phyloP scores from a whole-genome alignment of 345 rosid species.

The Sisymbrium altissimum region DNA sequence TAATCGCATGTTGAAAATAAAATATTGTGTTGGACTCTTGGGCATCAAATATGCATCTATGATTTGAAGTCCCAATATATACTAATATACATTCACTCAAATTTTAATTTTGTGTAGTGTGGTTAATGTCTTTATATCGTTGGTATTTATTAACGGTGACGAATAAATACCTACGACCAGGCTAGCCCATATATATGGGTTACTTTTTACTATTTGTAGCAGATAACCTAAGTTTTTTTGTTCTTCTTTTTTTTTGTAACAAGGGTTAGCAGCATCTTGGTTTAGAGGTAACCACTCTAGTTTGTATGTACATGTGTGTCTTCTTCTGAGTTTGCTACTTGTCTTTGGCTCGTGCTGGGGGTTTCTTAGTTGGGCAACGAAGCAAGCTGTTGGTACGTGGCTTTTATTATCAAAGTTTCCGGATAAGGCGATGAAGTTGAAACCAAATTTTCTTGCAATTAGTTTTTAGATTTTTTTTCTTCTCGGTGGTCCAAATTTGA shows the following conservation, averaged over 20 bases:
- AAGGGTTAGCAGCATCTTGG: too few relatives aligned
- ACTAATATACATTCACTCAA: too few relatives aligned
- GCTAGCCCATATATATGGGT: neutral
- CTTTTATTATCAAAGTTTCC: neutral
- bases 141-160: too few relatives aligned
- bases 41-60: neutral
- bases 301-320: neutral
- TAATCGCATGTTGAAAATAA: neutral
- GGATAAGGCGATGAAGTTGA: neutral
- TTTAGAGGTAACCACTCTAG: neutral
- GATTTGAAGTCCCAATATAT: neutral
- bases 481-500: neutral
- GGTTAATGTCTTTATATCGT: too few relatives aligned
- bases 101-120: too few relatives aligned
- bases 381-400: conserved; percentile 6
- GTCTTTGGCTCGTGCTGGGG: neutral
- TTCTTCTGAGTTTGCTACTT: neutral
- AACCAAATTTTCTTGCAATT: neutral
- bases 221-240: neutral
- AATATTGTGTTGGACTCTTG: neutral
- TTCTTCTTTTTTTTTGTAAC: too few relatives aligned
- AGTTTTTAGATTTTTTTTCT: neutral
- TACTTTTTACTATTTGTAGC: neutral
- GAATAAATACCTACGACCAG: too few relatives aligned
- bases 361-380: conserved; percentile 7